Percentiles rank a stretch among this genome's conserved stretches.
phyloP scores from a whole-genome alignment of 768 basidiomycete genomes.

The Candolleomyces eurysporus region DNA sequence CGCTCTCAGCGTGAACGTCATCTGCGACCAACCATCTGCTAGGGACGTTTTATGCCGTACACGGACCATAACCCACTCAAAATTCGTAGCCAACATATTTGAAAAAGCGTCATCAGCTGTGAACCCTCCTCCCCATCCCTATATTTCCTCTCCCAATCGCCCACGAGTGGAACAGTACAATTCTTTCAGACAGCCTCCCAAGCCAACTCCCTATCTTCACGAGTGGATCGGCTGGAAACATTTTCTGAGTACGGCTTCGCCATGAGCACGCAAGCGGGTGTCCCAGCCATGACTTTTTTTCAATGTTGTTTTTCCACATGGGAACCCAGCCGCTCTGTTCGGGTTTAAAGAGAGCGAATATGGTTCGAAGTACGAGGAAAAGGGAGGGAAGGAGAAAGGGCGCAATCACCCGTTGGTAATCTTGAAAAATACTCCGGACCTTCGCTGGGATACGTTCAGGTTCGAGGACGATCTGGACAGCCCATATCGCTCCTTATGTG shows the following conservation, averaged over 20 bases:
- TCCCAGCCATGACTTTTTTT: conserved; percentile 88
- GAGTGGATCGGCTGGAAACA: conserved; percentile 44
- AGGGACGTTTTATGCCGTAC: conserved; percentile 52
- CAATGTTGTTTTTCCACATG: conserved; percentile 89
- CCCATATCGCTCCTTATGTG: conserved; percentile 77
- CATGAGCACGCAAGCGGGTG: conserved; percentile 76
- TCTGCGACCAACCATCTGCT: conserved; percentile 73
- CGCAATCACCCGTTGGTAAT: conserved; percentile 60
- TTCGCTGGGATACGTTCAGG: conserved; percentile 76
- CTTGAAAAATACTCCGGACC: conserved; percentile 78
- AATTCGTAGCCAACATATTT: conserved; percentile 79
- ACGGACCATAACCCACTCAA: conserved; percentile 59
- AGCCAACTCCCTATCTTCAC: conserved; percentile 50
- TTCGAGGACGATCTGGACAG: conserved; percentile 72
- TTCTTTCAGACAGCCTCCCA: conserved; percentile 79
- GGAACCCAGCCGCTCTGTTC: conserved; percentile 75
- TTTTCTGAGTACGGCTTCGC: conserved; percentile 75
- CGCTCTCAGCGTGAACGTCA: conserved; percentile 80
- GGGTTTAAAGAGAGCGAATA: conserved; percentile 8
- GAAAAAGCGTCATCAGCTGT: not conserved
- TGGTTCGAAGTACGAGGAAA: not conserved
- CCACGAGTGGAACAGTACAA: conserved; percentile 56
- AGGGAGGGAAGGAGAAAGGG: not conserved
- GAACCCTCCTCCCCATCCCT: conserved; percentile 64
- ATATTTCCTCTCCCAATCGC: conserved; percentile 58